Evolutionary conservation across 139 green algal genomes (phyloP), one percentile per base, ranked within the genome.

Genomic region (Astrephomene gubernaculifera): DNA sequence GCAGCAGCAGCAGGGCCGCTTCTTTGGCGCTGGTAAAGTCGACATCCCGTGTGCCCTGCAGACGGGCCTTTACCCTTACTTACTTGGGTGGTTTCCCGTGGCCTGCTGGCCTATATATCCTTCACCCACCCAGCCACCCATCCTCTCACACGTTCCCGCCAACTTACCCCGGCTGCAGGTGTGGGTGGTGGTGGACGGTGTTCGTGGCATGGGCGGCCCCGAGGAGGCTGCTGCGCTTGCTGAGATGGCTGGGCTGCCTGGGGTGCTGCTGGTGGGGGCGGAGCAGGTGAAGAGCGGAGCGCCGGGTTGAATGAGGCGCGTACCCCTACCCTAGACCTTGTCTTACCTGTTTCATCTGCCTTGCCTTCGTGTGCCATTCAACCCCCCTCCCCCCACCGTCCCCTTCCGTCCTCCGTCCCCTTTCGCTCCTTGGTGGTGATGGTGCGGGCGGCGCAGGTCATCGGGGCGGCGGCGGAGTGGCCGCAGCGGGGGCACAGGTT

Each of bases 181-280:
- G 61, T 83, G 76, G 76, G 49, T 83, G 19, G 41, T 83, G 38
- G 8, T n/a, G 0, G 76, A 83, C 60, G 76, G 4, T 5, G 33
- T 83, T 17, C 76, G 76, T 8, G 76, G 76, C 31, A 41, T 73
- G 61, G 61, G 39, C 61, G 61, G 61, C 31, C 54, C 60, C 41
- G 61, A 73, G 76, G 61, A 83, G 43, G 76, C 76, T 17, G 29
- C 60, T 0, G 76, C 76, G 63, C 41, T 83, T 41, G 61, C 39
- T 27, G 76, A 83, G 76, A 73, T 83, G 61, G 54, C 27, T 8
- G 76, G 41, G 2, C 76, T 74, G 41, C 60, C 76, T 5, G 76
- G 61, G 43, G 76, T 73, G 76, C 24, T 65, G 76, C 60, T 74
- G 76, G 22, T 73, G 76, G 17, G 12, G 8, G 31, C 61, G 61